These are phyloP conservation scores for Quercus tomentella DNA, from an alignment of 331 rosid species.

Conservation along the genomic window DNA sequence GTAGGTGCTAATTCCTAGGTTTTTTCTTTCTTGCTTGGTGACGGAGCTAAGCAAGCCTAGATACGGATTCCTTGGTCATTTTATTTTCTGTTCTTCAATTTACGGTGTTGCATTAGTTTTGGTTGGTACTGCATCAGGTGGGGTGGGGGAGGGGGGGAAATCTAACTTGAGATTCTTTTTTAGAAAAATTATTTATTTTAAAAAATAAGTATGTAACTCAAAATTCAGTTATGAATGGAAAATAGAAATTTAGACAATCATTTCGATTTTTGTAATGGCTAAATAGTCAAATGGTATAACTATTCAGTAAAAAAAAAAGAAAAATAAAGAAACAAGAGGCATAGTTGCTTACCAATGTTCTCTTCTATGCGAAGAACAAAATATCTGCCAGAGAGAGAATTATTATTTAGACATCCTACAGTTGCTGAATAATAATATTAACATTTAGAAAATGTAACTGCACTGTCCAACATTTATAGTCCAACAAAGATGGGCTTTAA, in stretches of 20 bases:
- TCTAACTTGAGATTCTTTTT: background rate
- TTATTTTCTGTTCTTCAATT: too few species aligned
- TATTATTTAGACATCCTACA: slow-evolving; percentile 13
- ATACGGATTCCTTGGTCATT: too few species aligned
- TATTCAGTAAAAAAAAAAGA: background rate
- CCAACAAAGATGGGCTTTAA: background rate
- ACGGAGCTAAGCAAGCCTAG: too few species aligned
- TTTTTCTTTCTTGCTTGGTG: too few species aligned
- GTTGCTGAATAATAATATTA: slow-evolving; percentile 6
- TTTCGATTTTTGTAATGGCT: background rate
- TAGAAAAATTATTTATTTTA: too few species aligned
- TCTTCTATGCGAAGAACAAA: slow-evolving; percentile 98
- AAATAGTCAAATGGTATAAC: background rate
- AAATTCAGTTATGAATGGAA: background rate
- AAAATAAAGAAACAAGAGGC: slow-evolving; percentile 15
- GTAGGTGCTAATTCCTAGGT: too few species aligned
- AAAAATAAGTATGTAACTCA: background rate
- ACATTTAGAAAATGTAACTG: background rate
- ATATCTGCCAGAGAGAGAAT: slow-evolving; percentile 54
- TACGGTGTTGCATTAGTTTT: too few species aligned
- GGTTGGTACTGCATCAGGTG: too few species aligned
- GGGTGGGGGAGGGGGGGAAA: background rate
- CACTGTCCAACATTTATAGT: background rate
- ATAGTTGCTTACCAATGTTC: slow-evolving; percentile 70
- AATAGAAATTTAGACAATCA: background rate